Percentiles rank a stretch among this genome's conserved stretches.
Evolutionary conservation across 768 basidiomycete genomes (phyloP).

Genomic region (Cyclocybe aegerita): DNA sequence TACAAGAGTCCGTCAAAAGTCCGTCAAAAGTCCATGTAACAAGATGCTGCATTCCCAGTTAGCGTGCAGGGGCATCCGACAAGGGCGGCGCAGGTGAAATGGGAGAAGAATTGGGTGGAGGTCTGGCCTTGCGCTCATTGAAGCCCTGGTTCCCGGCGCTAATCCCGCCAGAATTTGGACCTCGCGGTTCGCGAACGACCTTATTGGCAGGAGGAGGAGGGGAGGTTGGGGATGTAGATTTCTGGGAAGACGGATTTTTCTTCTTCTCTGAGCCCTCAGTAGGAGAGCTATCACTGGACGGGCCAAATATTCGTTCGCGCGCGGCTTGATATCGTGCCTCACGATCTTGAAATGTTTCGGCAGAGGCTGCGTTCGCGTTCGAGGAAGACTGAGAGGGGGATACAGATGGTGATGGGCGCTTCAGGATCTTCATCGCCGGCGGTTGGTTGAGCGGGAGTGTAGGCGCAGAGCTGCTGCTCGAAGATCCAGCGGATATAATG

Average conservation of each 20-base stretch:
- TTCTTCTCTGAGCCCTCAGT: slow-evolving; percentile 6
- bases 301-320: slow-evolving; percentile 69
- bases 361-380: slow-evolving; percentile 18
- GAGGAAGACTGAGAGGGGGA: slow-evolving; percentile 27
- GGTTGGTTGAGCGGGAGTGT: slow-evolving; percentile 52
- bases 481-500: slow-evolving; percentile 36
- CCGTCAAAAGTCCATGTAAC: too few species aligned
- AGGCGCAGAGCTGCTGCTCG: slow-evolving; percentile 31
- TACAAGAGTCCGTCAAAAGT: too few species aligned
- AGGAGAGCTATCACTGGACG: slow-evolving; percentile 9
- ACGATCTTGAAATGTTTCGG: slow-evolving; percentile 55
- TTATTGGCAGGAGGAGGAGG: slow-evolving; percentile 6
- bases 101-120: neutral
- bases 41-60: too few species aligned
- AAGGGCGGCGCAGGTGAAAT: neutral
- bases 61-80: slow-evolving; percentile 5
- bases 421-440: slow-evolving; percentile 67
- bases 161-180: slow-evolving; percentile 13
- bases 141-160: slow-evolving; percentile 21
- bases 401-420: slow-evolving; percentile 52
- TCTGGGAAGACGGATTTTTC: slow-evolving; percentile 1
- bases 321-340: slow-evolving; percentile 76
- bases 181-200: slow-evolving; percentile 28
- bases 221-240: neutral
- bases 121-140: slow-evolving; percentile 16